These are phyloP conservation scores for Pythium oligandrum DNA, from an alignment of 352 stramenopile species.

Conservation along the genomic window DNA sequence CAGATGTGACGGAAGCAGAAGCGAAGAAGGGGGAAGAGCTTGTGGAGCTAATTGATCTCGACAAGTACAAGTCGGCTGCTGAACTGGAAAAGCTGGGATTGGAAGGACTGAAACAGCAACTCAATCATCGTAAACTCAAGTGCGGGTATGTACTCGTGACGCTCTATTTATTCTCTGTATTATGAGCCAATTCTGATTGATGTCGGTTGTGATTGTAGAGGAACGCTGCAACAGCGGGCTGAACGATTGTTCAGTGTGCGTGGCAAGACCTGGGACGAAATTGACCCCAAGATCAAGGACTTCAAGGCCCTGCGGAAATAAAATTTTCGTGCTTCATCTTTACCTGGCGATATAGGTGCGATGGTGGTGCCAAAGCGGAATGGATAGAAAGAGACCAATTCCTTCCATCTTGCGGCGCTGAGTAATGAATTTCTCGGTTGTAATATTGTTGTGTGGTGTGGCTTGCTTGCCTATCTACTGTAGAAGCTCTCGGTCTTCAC, in stretches of 20 bases:
- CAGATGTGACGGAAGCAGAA: not conserved
- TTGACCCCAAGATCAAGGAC: conserved; percentile 78
- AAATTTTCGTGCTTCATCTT: not conserved
- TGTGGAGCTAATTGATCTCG: conserved; percentile 40
- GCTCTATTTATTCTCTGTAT: not conserved
- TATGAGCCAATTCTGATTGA: not conserved
- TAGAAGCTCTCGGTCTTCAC: too few species aligned
- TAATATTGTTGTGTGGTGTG: too few species aligned
- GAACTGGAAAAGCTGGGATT: conserved; percentile 87
- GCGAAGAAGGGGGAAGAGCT: conserved; percentile 9
- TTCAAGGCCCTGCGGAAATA: conserved; percentile 29
- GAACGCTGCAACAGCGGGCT: conserved; percentile 89
- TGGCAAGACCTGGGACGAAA: conserved; percentile 88
- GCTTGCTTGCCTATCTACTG: too few species aligned
- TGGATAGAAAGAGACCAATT: conserved; percentile 1
- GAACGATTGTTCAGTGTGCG: conserved; percentile 90
- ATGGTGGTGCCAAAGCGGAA: not conserved
- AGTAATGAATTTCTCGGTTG: too few species aligned
- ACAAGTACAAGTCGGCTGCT: conserved; percentile 43
- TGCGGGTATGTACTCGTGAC: conserved; percentile 78
- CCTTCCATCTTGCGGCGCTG: too few species aligned
- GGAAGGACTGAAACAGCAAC: conserved; percentile 90
- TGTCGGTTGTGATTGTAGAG: conserved; percentile 36
- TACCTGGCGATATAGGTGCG: not conserved
- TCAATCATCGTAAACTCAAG: conserved; percentile 92